Evolutionary conservation across 2,329 filamentous ascomycete genomes (phyloP).

Genomic region (Emydomyces testavorans): DNA sequence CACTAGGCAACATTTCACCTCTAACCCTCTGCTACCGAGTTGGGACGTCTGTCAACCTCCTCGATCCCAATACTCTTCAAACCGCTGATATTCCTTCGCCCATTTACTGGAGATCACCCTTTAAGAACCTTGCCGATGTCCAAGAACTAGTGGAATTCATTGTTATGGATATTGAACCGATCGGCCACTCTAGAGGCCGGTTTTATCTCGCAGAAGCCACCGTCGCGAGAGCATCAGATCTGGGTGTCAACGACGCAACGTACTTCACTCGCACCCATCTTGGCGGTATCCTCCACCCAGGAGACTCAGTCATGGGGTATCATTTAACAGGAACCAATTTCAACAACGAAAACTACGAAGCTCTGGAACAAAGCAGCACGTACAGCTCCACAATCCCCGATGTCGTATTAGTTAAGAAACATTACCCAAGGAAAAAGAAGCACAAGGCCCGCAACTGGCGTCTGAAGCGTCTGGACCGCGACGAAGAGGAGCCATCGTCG

Average conservation of each 20-base stretch:
- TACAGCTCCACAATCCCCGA: slow-evolving; percentile 76
- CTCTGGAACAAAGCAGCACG: slow-evolving; percentile 63
- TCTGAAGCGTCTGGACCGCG: slow-evolving; percentile 82
- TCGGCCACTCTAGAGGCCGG: slow-evolving; percentile 63
- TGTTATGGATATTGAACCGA: slow-evolving; percentile 82
- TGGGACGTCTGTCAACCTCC: slow-evolving; percentile 75
- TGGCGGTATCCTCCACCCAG: slow-evolving; percentile 70
- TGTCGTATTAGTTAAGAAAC: slow-evolving; percentile 92
- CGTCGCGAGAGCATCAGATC: slow-evolving; percentile 72
- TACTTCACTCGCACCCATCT: slow-evolving; percentile 89
- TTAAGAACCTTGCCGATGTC: slow-evolving; percentile 70
- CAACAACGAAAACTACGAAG: slow-evolving; percentile 78
- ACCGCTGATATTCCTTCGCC: slow-evolving; percentile 71
- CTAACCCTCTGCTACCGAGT: slow-evolving; percentile 77
- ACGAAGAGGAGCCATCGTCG: slow-evolving; percentile 53
- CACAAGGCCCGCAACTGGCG: slow-evolving; percentile 77
- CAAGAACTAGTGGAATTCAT: slow-evolving; percentile 84
- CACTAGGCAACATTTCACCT: slow-evolving; percentile 77
- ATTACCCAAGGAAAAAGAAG: slow-evolving; percentile 79
- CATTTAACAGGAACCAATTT: slow-evolving; percentile 80
- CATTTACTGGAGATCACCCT: slow-evolving; percentile 85
- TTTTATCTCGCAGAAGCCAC: slow-evolving; percentile 79
- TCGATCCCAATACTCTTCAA: slow-evolving; percentile 85
- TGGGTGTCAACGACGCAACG: slow-evolving; percentile 73
- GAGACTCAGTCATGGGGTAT: slow-evolving; percentile 93